Evolutionary conservation across 2,329 filamentous ascomycete genomes (phyloP), one percentile per base, ranked within the genome.

Genomic region (Exophiala sp.): DNA sequence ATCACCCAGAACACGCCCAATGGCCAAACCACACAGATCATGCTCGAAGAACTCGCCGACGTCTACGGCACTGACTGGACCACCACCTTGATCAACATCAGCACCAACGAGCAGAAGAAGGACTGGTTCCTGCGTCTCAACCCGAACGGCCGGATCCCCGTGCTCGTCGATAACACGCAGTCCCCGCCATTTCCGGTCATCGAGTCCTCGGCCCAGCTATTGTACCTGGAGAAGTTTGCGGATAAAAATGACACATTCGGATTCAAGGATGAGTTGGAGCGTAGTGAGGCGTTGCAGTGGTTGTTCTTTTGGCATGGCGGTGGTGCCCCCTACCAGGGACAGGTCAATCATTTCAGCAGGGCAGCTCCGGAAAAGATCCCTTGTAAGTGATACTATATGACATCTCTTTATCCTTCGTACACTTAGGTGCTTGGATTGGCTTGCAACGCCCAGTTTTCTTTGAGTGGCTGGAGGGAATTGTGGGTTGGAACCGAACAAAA

Each of bases 21-120:
- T 61, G 74, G 74, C 22, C 67, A 73, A 53, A 74, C 75, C 18
- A 70, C 75, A 1, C 73, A 76, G 59, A 77, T 78, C 60, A 64
- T 77, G 54, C 71, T 78, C n/a, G 76, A 79, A 58, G 76, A 79
- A 60, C 65, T 79, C 19, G 71, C 72, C 35, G 71, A 73, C 13
- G 54, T 63, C 22, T 79, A 79, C 59, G 73, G 72, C 38, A 72
- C 68, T 1, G 58, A 73, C 50, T 78, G 70, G 68, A 73, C 68
- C 1, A 72, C 68, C 2, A 73, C 67, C 1, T 43, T 74, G n/a
- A 73, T 76, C 58, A 66, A 77, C 60, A 74, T 77, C 58, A 64
- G 61, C 43, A 77, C 72, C 52, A 77, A 77, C 56, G 74, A 73
- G 55, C 75, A 79, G 58, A 79, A 79, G 66, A 74, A 77, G 49